A percentile compares a stretch with the other conserved stretches of the same genome.
Conservation (phyloP, 129 eudicot genomes). For the Deinandra increscens region DNA sequence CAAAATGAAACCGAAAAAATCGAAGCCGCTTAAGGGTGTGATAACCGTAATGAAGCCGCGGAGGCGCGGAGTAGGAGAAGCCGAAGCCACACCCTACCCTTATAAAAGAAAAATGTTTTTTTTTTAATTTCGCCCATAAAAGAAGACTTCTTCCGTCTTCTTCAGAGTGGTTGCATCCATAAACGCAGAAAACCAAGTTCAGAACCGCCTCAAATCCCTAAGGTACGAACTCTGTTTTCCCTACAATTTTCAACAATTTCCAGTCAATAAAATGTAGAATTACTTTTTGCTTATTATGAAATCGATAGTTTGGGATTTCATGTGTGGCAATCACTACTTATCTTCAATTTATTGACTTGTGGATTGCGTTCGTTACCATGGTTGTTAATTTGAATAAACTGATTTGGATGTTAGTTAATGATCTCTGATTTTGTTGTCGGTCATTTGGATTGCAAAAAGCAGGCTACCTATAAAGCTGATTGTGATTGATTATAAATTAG, state of each 20-base stretch:
- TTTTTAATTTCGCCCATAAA: conserved; percentile 22
- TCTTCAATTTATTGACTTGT: not conserved
- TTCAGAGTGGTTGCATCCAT: conserved; percentile 14
- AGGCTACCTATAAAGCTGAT: not conserved
- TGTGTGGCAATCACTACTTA: conserved; percentile 5
- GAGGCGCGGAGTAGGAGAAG: too few species aligned
- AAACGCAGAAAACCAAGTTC: not conserved
- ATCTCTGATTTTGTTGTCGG: not conserved
- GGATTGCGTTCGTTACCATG: not conserved
- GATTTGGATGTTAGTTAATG: conserved; percentile 14
- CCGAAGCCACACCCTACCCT: too few species aligned
- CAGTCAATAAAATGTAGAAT: conserved; percentile 14
- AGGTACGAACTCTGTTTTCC: conserved; percentile 28
- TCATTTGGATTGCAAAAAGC: conserved; percentile 8
- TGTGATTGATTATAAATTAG: conserved; percentile 24
- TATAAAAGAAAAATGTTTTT: too few species aligned
- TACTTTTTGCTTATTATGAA: not conserved
- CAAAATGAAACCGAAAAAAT: too few species aligned
- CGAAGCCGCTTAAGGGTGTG: too few species aligned
- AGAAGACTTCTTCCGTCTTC: conserved; percentile 23
- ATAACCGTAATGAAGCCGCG: too few species aligned
- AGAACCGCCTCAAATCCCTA: conserved; percentile 28
- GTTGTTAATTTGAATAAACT: not conserved
- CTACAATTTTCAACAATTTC: not conserved
- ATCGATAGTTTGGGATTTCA: not conserved